Conservation (phyloP, 2,329 filamentous ascomycete genomes). For the Trichoderma atrobrunneum region DNA sequence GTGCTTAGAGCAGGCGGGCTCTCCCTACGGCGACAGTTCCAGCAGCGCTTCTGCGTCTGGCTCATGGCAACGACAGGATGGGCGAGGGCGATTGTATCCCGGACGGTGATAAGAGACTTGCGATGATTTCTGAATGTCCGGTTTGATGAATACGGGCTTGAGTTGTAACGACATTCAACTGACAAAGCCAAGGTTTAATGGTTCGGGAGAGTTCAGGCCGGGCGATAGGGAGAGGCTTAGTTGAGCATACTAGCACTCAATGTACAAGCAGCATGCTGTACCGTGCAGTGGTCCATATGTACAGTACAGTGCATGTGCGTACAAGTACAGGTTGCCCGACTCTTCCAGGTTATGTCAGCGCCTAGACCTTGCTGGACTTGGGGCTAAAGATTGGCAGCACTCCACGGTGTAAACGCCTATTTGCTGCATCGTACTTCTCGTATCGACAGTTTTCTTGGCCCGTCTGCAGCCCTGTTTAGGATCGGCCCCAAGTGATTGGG, state of each 20-base stretch:
- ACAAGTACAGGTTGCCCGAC: background rate
- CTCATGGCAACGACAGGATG: background rate
- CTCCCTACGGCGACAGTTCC: constrained; percentile 15
- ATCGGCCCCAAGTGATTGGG: background rate
- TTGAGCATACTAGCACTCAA: background rate
- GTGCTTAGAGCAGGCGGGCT: background rate
- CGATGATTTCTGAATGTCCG: background rate
- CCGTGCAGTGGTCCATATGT: too few species aligned
- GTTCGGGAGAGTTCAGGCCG: background rate
- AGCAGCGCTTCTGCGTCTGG: constrained; percentile 13
- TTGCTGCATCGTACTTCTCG: background rate
- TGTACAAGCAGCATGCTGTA: background rate
- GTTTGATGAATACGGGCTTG: background rate
- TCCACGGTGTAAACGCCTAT: too few species aligned
- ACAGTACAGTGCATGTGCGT: background rate
- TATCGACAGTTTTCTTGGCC: background rate
- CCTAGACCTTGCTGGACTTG: background rate
- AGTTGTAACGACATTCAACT: background rate
- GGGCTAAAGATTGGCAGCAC: background rate
- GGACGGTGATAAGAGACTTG: background rate
- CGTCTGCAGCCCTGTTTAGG: background rate
- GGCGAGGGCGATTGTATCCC: background rate
- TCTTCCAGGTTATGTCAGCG: background rate
- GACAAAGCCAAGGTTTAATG: background rate
- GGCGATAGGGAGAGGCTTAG: background rate